Evolutionary conservation across 2,329 filamentous ascomycete species (phyloP).

Genomic region (Cordyceps cateniannulata): DNA sequence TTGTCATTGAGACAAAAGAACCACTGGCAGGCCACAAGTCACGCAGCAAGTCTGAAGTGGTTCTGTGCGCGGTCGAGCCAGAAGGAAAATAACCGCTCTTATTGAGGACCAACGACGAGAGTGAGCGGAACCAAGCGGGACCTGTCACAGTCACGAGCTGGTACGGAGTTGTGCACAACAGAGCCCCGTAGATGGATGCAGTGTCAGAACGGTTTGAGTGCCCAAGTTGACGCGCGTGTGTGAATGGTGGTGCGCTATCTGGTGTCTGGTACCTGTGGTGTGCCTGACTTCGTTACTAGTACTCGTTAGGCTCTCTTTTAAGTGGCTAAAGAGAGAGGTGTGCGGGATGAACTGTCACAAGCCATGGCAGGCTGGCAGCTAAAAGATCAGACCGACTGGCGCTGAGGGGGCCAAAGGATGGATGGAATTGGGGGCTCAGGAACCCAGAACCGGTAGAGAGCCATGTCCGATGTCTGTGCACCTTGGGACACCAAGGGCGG

Average conservation of each 20-base stretch:
- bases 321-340: background rate
- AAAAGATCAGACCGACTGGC: slow-evolving; percentile 8
- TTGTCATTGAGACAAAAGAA: slow-evolving; percentile 7
- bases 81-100: background rate
- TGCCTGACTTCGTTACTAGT: background rate
- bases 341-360: slow-evolving; percentile 12
- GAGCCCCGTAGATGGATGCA: background rate
- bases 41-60: background rate
- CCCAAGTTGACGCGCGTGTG: slow-evolving; percentile 7
- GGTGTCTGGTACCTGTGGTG: background rate
- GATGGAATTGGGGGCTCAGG: background rate
- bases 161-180: background rate
- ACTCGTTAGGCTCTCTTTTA: background rate
- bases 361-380: background rate
- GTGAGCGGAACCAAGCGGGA: slow-evolving; percentile 1
- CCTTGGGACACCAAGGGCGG: background rate
- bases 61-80: background rate
- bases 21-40: slow-evolving; percentile 6
- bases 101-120: background rate
- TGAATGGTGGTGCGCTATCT: background rate
- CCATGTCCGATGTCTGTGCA: slow-evolving; percentile 10
- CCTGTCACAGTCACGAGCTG: background rate
- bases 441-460: background rate
- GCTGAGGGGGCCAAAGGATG: slow-evolving; percentile 2
- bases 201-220: slow-evolving; percentile 12